Conservation (phyloP, 2,329 filamentous ascomycete genomes). For the Monosporascus sp. region DNA sequence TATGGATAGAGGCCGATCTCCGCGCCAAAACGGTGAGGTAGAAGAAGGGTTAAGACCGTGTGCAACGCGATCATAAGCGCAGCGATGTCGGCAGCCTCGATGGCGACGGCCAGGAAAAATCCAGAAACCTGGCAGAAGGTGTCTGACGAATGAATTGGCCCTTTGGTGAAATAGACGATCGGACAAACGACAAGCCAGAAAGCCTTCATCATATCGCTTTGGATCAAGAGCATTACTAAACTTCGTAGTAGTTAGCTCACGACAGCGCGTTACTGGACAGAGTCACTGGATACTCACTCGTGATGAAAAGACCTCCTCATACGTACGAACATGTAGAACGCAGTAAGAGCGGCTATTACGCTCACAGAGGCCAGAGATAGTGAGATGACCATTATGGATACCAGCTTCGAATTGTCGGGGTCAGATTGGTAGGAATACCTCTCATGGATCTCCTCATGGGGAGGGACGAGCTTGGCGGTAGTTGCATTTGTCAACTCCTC, state of each 20-base stretch:
- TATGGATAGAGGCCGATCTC: constrained; percentile 65
- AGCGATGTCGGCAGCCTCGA: constrained; percentile 66
- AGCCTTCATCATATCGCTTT: constrained; percentile 66
- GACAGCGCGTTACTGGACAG: neutral
- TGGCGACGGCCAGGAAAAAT: constrained; percentile 61
- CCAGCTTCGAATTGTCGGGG: constrained; percentile 8
- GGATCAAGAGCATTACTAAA: constrained; percentile 68
- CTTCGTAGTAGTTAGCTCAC: constrained; percentile 34
- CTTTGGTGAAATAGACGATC: constrained; percentile 48
- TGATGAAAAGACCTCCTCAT: constrained; percentile 73
- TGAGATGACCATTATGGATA: constrained; percentile 33
- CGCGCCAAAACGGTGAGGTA: constrained; percentile 40
- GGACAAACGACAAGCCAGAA: constrained; percentile 64
- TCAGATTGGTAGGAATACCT: neutral
- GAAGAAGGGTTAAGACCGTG: constrained; percentile 66
- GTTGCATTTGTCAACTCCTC: neutral
- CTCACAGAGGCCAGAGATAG: constrained; percentile 46
- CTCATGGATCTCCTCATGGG: neutral
- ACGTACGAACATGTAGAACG: constrained; percentile 66
- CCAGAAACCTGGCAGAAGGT: constrained; percentile 63
- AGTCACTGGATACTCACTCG: constrained; percentile 45
- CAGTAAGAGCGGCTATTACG: constrained; percentile 47
- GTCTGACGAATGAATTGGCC: constrained; percentile 44
- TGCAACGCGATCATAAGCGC: constrained; percentile 71
- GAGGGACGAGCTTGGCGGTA: neutral